Conservation (phyloP, 306 rosid genomes). For the Trichosanthes truncata region DNA sequence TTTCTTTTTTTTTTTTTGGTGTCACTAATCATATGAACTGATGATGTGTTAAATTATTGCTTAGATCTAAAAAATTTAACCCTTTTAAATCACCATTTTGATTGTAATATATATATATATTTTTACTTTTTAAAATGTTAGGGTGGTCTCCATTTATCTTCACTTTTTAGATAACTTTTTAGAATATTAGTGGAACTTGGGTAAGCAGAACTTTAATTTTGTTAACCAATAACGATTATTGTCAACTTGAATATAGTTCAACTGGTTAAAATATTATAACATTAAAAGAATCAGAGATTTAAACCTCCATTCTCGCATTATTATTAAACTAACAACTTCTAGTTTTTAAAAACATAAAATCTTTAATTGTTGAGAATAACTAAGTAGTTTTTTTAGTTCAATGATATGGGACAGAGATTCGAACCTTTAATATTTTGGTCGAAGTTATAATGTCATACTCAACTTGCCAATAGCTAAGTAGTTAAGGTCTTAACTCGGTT, state of each 20-base stretch:
- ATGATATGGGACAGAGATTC: not conserved
- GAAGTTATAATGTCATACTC: not conserved
- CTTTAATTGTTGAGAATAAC: not conserved
- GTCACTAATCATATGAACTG: not conserved
- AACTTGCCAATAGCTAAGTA: too few species aligned
- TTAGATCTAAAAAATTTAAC: not conserved
- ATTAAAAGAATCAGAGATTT: too few species aligned
- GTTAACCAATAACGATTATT: not conserved
- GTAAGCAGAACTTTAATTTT: not conserved
- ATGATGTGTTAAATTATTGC: not conserved
- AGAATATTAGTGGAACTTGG: not conserved
- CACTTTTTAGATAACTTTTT: not conserved
- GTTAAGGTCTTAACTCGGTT: too few species aligned
- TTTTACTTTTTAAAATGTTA: not conserved
- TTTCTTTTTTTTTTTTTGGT: slow-evolving; percentile 27
- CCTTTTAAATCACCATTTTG: not conserved
- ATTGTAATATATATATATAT: not conserved
- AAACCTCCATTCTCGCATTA: too few species aligned
- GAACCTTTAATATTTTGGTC: not conserved
- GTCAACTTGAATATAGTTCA: too few species aligned
- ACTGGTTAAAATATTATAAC: too few species aligned
- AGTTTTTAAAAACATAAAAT: too few species aligned
- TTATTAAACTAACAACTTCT: too few species aligned
- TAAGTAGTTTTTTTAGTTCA: not conserved
- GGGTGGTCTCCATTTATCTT: not conserved